Base-by-base conservation (phyloP, 1,284 basidiomycete genomes). In the Puccinia novopanici region DNA sequence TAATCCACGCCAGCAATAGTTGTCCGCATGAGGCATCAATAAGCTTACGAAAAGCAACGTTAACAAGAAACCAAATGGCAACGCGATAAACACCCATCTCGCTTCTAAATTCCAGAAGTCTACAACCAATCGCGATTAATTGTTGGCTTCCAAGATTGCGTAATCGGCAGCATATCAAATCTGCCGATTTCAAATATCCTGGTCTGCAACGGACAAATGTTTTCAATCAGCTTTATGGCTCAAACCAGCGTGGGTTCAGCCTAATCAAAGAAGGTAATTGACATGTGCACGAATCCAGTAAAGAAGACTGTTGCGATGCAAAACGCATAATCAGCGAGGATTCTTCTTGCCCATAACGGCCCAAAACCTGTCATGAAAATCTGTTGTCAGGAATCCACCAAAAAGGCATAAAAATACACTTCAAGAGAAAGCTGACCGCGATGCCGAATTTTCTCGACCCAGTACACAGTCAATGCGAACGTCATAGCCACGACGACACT, bases 41-140 rank as follows among this genome's bases (percentile, higher is more conserved):
- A 12, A 57, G 59, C 76, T 79, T 40, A 79, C 76, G 34, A 78
- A 24, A 78, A 83, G n/a, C 81, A 82, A 71, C 81, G 81, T 52
- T 68, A 81, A 45, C 48, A 82, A 70, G 50, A 88, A 84, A 2
- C 88, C 88, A 81, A 89, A 89, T 0, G 88, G 88, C 34, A 90
- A 88, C 0, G 92, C 92, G 13, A 92, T 90, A 34, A 92, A 94
- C 3, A 96, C 92, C 91, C 94, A 98, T 86, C 93, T 93, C 0
- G 89, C 91, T 34, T 93, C 91, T 8, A 98, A 88, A 83, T 95
- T 87, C 95, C 95, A 98, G 85, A 98, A 98, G 42, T 87, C 89
- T 17, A 98, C 92, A 1, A 98, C 87, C 95, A 99, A 2, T 88
- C 86, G 76, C 94, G 87, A 13, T 90, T 90, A 22, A 90, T 89